Percentiles rank a stretch among this genome's conserved stretches.
Conservation (phyloP, 2,329 filamentous ascomycete genomes). For the Orbilia quercus region DNA sequence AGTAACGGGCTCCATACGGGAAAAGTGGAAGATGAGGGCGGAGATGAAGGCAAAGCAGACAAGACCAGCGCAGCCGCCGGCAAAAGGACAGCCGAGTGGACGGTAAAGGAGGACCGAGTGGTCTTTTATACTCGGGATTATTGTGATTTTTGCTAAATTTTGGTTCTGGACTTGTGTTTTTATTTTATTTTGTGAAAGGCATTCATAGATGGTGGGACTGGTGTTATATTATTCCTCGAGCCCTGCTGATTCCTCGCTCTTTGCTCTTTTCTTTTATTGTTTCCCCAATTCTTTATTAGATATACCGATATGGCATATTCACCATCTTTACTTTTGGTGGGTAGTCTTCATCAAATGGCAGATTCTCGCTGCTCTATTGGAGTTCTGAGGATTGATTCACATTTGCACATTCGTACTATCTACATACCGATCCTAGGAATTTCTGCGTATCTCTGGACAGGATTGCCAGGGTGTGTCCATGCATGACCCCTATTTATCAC, state of each 20-base stretch:
- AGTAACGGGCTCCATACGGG: slow-evolving; percentile 76
- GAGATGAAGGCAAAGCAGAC: neutral
- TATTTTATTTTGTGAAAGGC: slow-evolving; percentile 20
- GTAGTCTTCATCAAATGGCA: too few relatives aligned
- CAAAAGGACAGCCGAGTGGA: slow-evolving; percentile 4
- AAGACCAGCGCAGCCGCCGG: neutral
- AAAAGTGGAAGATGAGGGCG: slow-evolving; percentile 75
- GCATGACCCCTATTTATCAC: neutral
- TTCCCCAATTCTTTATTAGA: slow-evolving; percentile 19
- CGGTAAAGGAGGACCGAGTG: neutral
- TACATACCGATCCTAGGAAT: too few relatives aligned
- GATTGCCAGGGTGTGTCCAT: too few relatives aligned
- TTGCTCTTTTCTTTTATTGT: neutral
- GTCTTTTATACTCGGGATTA: neutral
- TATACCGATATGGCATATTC: slow-evolving; percentile 3
- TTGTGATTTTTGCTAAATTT: neutral
- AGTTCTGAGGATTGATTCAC: neutral
- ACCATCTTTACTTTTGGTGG: slow-evolving; percentile 17
- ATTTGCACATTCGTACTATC: too few relatives aligned
- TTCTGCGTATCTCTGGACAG: too few relatives aligned
- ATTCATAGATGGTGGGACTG: slow-evolving; percentile 52
- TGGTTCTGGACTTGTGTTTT: neutral
- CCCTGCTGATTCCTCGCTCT: slow-evolving; percentile 1
- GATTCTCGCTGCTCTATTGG: too few relatives aligned
- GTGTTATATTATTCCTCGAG: slow-evolving; percentile 48